These are phyloP conservation scores for Microsporum audouinii DNA, from an alignment of 2,329 filamentous ascomycete species.

Conservation along the genomic window DNA sequence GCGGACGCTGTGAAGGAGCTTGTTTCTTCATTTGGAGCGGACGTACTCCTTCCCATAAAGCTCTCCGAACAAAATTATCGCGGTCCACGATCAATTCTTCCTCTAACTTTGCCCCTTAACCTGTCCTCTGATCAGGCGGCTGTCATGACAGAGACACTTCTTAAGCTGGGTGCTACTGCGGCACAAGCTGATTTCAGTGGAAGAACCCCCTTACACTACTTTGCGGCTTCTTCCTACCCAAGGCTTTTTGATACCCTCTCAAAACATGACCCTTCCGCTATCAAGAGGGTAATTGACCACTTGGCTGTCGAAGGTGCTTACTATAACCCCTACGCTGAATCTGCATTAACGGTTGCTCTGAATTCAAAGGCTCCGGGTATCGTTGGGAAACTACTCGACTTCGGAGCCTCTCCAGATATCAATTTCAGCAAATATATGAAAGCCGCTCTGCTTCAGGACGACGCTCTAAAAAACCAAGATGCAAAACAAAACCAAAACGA, in stretches of 20 bases:
- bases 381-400: slow-evolving; percentile 48
- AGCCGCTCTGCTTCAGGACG: not conserved
- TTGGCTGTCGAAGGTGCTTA: not conserved
- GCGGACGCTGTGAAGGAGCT: slow-evolving; percentile 56
- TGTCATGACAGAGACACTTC: not conserved
- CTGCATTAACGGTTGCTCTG: slow-evolving; percentile 7
- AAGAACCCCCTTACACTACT: slow-evolving; percentile 53
- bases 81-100: not conserved
- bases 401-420: slow-evolving; percentile 40
- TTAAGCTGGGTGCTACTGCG: slow-evolving; percentile 51
- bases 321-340: not conserved
- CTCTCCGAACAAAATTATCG: not conserved
- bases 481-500: not conserved
- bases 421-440: not conserved
- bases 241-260: slow-evolving; percentile 8
- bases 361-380: slow-evolving; percentile 39
- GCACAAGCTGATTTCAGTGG: slow-evolving; percentile 57
- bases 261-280: slow-evolving; percentile 9
- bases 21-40: slow-evolving; percentile 59
- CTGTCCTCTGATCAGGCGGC: not conserved
- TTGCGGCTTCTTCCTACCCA: slow-evolving; percentile 39
- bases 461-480: not conserved
- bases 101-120: not conserved
- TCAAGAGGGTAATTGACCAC: slow-evolving; percentile 9
- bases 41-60: slow-evolving; percentile 37